Evolutionary conservation across 345 rosid species (phyloP), one percentile per base, ranked within the genome.

Genomic region (Hypericum perforatum): DNA sequence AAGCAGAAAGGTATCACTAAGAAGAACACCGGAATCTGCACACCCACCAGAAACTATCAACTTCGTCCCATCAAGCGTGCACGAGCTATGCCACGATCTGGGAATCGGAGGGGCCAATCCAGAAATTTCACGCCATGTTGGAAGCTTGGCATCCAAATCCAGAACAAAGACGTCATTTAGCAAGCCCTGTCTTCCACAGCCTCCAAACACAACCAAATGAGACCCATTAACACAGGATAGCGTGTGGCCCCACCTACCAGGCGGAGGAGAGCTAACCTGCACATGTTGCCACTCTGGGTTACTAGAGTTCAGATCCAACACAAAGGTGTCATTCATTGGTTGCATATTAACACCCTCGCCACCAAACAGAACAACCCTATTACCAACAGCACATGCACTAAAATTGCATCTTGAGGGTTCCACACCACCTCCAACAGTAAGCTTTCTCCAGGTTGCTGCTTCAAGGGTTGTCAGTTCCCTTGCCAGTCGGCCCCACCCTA

Each of bases 301-400:
- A 57, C 78, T 80, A 7, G 94, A 74, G 65, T 79, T 78, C 41
- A 88, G 68, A 71, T 88, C 94, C 75, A 88, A 52, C 12, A 88
- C 88, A 72, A 88, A 88, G 7, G 94, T 88, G 63, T 88, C 96
- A 41, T 88, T 82, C 96, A 88, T 88, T 5, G 96, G 96, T 61
- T 88, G 86, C 96, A 88, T 88, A 66, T 88, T 79, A 48, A 85
- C 96, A 46, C 94, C 91, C 68, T 88, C 96, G 7, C 96, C 96
- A 48, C 96, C 91, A 52, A 85, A 88, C 38, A 88, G 89, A 37
- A 88, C 86, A 6, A 88, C 89, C 16, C 89, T 73, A 53, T 88
- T 88, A 41, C 94, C 94, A 32, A 89, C 95, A 2, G 95, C 97
- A 72, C 97, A 89, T 0, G 92, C 86, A 63, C 92, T 83, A 65